These are phyloP conservation scores for Pichia inconspicua DNA, from an alignment of 1,139 yeast genomes.

Conservation along the genomic window DNA sequence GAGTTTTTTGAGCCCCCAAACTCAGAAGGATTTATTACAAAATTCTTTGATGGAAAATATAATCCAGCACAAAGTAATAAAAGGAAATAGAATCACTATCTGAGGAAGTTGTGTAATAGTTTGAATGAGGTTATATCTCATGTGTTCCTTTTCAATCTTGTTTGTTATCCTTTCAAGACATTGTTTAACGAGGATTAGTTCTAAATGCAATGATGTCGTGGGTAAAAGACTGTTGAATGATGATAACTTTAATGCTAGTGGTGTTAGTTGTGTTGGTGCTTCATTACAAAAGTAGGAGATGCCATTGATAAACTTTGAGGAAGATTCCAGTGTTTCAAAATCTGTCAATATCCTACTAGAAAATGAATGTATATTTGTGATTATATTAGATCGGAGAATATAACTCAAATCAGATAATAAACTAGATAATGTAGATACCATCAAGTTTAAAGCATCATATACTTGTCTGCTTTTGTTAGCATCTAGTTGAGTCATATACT, in stretches of 20 bases:
- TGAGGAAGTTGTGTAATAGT: not conserved
- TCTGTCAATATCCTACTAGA: not conserved
- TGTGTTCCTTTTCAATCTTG: not conserved
- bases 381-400: constrained; percentile 1
- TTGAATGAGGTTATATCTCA: not conserved
- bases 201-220: not conserved
- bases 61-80: not conserved
- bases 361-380: not conserved
- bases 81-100: not conserved
- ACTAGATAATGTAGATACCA: not conserved
- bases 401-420: not conserved
- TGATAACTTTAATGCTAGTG: not conserved
- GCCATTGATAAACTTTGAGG: not conserved
- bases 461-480: not conserved
- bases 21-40: not conserved
- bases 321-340: not conserved
- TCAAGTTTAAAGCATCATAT: not conserved
- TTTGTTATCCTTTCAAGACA: not conserved
- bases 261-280: not conserved
- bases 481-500: not conserved
- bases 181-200: not conserved
- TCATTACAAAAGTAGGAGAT: not conserved
- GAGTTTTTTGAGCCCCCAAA: not conserved
- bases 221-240: constrained; percentile 1
- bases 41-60: not conserved